Base-by-base conservation (phyloP, 345 rosid genomes). In the Physaria fendleri region DNA sequence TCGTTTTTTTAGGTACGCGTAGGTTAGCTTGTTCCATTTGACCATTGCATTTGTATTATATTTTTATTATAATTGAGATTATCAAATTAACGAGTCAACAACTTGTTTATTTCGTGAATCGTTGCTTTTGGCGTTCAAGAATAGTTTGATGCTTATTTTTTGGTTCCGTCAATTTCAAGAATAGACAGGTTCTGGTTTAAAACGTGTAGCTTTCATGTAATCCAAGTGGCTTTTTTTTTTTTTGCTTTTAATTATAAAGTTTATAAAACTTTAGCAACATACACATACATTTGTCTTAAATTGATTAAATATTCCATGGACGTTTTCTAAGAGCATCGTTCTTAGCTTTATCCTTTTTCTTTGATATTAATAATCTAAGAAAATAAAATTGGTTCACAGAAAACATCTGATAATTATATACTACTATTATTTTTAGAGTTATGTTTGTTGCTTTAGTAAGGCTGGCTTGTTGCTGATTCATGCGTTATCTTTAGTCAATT, bases 21-120 rank as follows among this genome's bases (percentile, higher is more conserved):
- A 48, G 65, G 33, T 59, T 47, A 48, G 65, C 41, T 59, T 67
- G 46, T 59, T 59, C 40, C 18, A 24, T 50, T 68, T 68, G 73
- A 68, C 63, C 62, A 61, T 20, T 45, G 20, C 5, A 47, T 54
- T 46, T 42, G 39, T 24, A 9, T 18, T 25, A 18, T 25, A 18
- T 18, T 25, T 18, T 7, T 12, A 6, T 32, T 41, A n/a, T 2
- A 23, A 30, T 4, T 59, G n/a, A n/a, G n/a, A n/a, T n/a, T n/a
- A n/a, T n/a, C 13, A 14, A 51, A 67, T 16, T 21, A 43, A 21
- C 35, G 27, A 52, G 61, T 52, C 67, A 60, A 68, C 67, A 34
- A 68, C 68, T 52, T 69, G 50, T 61, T 45, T 60, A 68, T 69
- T 52, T 68, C 62, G 73, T 52, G 73, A 23, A 44, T 27, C 32